Evolutionary conservation across 83 land plant genomes (phyloP), one percentile per base, ranked within the genome.

Genomic region (Diphasiastrum complanatum): DNA sequence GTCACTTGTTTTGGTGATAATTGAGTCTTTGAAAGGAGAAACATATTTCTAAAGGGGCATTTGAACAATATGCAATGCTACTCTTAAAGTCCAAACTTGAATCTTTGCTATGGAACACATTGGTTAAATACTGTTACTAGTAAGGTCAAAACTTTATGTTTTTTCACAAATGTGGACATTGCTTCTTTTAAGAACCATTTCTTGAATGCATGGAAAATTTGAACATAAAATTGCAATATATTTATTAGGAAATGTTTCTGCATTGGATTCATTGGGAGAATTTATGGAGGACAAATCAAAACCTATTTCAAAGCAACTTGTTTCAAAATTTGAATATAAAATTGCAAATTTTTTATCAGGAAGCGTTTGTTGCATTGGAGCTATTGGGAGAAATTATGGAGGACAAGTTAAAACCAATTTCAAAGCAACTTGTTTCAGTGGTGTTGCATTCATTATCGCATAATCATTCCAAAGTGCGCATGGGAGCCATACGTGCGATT

Each of bases 401-500:
- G n/a, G 32, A 54, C 41, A 53, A 53, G 46, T 31, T 75, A 46
- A 75, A 75, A 43, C 62, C 67, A 0, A 61, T 75, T 27, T 60
- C 67, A 11, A 75, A 69, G 57, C 67, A 68, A 34, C 51, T 75
- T 43, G 54, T 75, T 55, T 61, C 50, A 14, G 67, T 63, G n/a
- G 40, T 51, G 11, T 66, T 61, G 19, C 74, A 50, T 34, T 72
- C 72, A 2, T 74, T 75, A 36, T 53, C 50, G 12, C 78, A 75
- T 56, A 75, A 75, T 45, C 78, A 53, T 25, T 63, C 51, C 31
- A 64, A 66, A 19, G 73, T 75, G 47, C 72, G 78, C 3, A 74
- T 75, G 33, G 78, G 68, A 54, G 78, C 78, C 29, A 14, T 75
- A 2, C 66, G 53, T 43, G 78, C 78, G 22, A 68, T 75, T 28